Evolutionary conservation across 176 grass and related monocot species (phyloP), one percentile per base, ranked within the genome.

Genomic region (Hsuehochloa calcarea): DNA sequence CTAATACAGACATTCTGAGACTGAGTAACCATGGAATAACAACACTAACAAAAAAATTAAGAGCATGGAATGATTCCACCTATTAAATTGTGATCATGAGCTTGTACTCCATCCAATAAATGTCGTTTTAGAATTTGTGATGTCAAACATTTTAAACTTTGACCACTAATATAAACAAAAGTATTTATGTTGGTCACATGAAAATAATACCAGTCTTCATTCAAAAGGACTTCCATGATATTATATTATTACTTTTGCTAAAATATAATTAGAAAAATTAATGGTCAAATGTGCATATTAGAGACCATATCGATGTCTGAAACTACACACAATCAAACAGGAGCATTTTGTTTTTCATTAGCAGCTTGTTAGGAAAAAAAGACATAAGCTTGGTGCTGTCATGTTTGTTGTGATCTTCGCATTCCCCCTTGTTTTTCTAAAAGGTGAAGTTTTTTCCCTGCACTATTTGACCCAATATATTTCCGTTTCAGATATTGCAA

Each of bases 121-220:
- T 74, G 26, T 10, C 8, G 0, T 19, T 47, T 31, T 50, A 74
- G 0, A 20, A 52, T 34, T 27, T 51, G 29, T 19, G 15, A 13
- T 14, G 14, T 17, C 63, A 65, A 37, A 64, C 29, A 35, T 34
- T 29, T 34, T 74, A 49, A 31, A 74, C 19, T 74, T 34, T 74
- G 46, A 34, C 26, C 26, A 74, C 25, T 34, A 52, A 50, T 52
- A 22, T 51, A 26, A 9, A 49, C 39, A 73, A 31, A 73, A 44
- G 37, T 59, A 44, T 63, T 54, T 34, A 51, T 62, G 27, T 31
- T 16, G 26, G 13, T 63, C 56, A 74, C 4, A 49, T 81, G 64
- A 68, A 80, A 81, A 72, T 15, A 15, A 40, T 12, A 68, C 51
- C 20, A 69, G 79, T 56, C 55, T 55, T 55, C 14, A 79, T 55